phyloP scores from a whole-genome alignment of 345 rosid species.

The Aquilaria malaccensis region DNA sequence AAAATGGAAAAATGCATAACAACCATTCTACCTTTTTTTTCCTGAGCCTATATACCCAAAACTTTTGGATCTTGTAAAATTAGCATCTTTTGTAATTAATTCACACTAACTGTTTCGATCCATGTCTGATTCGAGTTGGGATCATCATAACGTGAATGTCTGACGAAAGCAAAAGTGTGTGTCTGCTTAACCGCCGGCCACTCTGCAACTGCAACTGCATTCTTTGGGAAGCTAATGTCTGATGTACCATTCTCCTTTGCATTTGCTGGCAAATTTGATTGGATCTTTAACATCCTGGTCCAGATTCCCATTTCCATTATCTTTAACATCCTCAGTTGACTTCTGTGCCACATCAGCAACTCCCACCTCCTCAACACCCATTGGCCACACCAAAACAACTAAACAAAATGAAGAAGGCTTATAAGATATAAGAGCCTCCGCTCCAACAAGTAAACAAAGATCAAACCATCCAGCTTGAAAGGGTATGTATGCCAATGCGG shows the following conservation, averaged over 20 bases:
- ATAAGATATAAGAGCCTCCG: too few relatives aligned
- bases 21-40: too few relatives aligned
- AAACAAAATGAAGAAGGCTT: conserved; percentile 3
- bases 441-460: background rate
- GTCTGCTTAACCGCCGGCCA: conserved; percentile 75
- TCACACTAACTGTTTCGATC: too few relatives aligned
- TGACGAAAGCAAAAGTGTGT: conserved; percentile 57
- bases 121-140: conserved; percentile 22
- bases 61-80: too few relatives aligned
- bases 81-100: too few relatives aligned
- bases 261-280: conserved; percentile 40
- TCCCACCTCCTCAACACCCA: conserved; percentile 82
- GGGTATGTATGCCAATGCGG: too few relatives aligned
- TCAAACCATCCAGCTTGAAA: too few relatives aligned
- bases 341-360: conserved; percentile 60
- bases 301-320: conserved; percentile 34
- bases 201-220: conserved; percentile 44
- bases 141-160: conserved; percentile 41
- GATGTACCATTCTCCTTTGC: conserved; percentile 37
- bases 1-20: too few relatives aligned
- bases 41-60: too few relatives aligned
- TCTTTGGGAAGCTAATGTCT: conserved; percentile 41
- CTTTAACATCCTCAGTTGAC: conserved; percentile 31
- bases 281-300: conserved; percentile 33
- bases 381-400: conserved; percentile 24